phyloP scores from a whole-genome alignment of 352 stramenopile genomes.

The Globisporangium polare region DNA sequence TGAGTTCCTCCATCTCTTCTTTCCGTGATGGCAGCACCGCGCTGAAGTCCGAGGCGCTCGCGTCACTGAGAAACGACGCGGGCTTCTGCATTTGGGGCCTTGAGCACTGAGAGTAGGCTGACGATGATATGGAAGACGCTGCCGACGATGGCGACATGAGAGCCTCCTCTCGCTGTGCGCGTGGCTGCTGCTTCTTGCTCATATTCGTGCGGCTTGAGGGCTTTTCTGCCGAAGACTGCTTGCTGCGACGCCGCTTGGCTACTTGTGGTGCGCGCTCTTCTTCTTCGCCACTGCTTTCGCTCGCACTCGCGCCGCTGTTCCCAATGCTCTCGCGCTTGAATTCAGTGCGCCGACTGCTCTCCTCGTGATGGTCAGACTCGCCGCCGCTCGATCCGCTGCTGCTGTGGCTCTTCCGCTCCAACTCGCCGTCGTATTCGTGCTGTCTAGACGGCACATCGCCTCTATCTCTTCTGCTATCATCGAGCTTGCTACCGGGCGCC shows the following conservation, averaged over 20 bases:
- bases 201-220: background rate
- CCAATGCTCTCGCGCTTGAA: too few relatives aligned
- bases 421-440: background rate
- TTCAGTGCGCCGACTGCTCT: background rate
- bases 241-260: background rate
- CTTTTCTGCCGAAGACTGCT: background rate
- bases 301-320: background rate
- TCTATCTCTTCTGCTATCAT: background rate
- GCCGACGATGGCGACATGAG: too few relatives aligned
- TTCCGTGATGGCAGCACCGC: slow-evolving; percentile 30
- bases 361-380: background rate
- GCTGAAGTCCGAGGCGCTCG: slow-evolving; percentile 8
- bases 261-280: background rate
- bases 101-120: background rate
- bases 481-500: too few relatives aligned
- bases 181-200: background rate
- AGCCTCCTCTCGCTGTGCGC: background rate
- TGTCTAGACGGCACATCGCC: background rate
- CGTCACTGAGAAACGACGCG: slow-evolving; percentile 10
- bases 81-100: background rate
- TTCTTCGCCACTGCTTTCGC: background rate
- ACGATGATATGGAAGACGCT: background rate
- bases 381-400: background rate
- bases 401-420: background rate
- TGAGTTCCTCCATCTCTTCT: slow-evolving; percentile 67